These are phyloP conservation scores for Sarocladium brachiariae DNA, from an alignment of 2,329 filamentous ascomycete species.

Conservation along the genomic window DNA sequence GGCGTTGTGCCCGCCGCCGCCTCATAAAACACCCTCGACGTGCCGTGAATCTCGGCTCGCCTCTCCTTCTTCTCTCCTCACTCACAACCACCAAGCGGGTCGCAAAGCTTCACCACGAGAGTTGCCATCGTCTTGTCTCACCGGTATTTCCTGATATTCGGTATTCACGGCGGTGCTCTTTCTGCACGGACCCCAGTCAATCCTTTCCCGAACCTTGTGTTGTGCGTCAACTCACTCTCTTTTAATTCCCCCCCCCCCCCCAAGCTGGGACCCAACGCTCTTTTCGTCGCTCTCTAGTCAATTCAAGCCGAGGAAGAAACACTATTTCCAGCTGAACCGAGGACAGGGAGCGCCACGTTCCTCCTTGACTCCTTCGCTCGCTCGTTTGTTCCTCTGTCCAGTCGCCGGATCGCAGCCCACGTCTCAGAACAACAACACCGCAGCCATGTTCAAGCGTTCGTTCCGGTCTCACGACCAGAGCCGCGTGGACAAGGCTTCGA, in stretches of 20 bases:
- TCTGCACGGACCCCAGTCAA: conserved; percentile 50
- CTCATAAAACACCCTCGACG: conserved; percentile 13
- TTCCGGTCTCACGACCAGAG: conserved; percentile 66
- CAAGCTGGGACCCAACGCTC: conserved; percentile 33
- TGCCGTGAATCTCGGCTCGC: conserved; percentile 16
- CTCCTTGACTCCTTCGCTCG: conserved; percentile 16
- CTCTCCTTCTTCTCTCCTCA: conserved; percentile 42
- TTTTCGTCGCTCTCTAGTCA: conserved; percentile 47
- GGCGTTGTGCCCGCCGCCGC: conserved; percentile 2
- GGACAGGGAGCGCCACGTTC: conserved; percentile 19
- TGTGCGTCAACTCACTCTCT: conserved; percentile 31
- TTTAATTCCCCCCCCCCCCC: conserved; percentile 24
- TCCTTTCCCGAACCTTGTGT: conserved; percentile 24
- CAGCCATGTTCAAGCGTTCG: conserved; percentile 85
- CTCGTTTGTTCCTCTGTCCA: conserved; percentile 4
- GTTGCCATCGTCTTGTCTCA: conserved; percentile 42
- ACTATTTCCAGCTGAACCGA: conserved; percentile 5
- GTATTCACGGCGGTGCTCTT: conserved; percentile 34
- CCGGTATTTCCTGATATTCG: conserved; percentile 12
- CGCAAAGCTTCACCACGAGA: conserved; percentile 47
- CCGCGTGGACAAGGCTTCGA: conserved; percentile 81
- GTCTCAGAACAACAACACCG: too few relatives aligned
- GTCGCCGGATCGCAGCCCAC: too few relatives aligned
- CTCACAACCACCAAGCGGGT: conserved; percentile 49
- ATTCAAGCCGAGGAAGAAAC: conserved; percentile 17